These are phyloP conservation scores for Hypoxylon fragiforme DNA, from an alignment of 495 filamentous ascomycete species.

Conservation along the genomic window DNA sequence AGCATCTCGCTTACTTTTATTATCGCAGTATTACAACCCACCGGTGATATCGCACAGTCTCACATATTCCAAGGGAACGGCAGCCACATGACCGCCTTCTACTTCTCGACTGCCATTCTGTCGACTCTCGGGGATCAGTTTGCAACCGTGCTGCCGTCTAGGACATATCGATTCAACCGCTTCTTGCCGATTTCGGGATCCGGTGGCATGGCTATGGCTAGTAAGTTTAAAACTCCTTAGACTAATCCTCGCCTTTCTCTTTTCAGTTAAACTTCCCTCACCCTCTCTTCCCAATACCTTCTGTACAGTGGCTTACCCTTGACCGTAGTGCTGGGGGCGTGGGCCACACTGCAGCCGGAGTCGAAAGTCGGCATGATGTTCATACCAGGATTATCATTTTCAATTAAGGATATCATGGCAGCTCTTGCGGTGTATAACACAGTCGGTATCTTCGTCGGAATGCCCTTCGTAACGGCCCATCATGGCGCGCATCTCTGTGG, in stretches of 20 bases:
- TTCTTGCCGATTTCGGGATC: constrained; percentile 9
- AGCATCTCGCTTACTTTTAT: too few species aligned
- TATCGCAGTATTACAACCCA: constrained; percentile 20
- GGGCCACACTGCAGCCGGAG: constrained; percentile 19
- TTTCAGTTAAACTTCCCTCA: too few species aligned
- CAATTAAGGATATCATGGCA: constrained; percentile 9
- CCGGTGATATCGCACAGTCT: constrained; percentile 15
- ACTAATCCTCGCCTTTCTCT: background rate
- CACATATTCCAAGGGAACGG: constrained; percentile 26
- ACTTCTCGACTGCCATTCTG: constrained; percentile 33
- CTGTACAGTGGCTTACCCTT: background rate
- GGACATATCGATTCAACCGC: constrained; percentile 7
- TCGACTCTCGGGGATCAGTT: constrained; percentile 30
- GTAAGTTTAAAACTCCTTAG: constrained; percentile 11
- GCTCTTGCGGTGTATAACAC: constrained; percentile 22
- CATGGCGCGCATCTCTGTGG: constrained; percentile 34
- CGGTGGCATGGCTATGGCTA: constrained; percentile 31
- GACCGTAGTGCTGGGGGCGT: constrained; percentile 28
- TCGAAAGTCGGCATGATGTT: constrained; percentile 21
- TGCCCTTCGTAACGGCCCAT: constrained; percentile 15
- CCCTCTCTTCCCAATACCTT: background rate
- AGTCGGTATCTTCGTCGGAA: constrained; percentile 31
- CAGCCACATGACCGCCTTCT: constrained; percentile 38
- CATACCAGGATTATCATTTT: constrained; percentile 13
- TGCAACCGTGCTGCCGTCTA: constrained; percentile 16